phyloP scores from a whole-genome alignment of 2,329 filamentous ascomycete genomes.

The Stachybotrys elegans region DNA sequence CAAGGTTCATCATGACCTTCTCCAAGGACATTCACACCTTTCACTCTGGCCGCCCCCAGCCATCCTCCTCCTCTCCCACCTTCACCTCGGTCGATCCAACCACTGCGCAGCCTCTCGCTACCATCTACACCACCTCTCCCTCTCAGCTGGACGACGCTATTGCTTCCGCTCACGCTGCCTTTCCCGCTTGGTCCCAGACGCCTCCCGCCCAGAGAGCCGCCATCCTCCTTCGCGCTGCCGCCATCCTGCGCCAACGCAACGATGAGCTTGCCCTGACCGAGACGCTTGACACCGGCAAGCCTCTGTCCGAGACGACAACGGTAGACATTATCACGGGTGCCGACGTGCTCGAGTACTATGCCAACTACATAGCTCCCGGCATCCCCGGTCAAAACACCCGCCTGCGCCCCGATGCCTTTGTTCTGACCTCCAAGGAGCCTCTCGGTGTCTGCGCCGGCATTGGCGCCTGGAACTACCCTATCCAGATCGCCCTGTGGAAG shows the following conservation, averaged over 20 bases:
- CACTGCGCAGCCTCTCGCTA: constrained; percentile 61
- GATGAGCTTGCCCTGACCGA: constrained; percentile 75
- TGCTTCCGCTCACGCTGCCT: constrained; percentile 64
- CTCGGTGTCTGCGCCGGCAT: constrained; percentile 83
- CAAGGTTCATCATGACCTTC: constrained; percentile 30
- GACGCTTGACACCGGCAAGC: constrained; percentile 82
- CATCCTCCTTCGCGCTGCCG: constrained; percentile 71
- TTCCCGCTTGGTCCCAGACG: constrained; percentile 71
- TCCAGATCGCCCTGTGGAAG: constrained; percentile 89
- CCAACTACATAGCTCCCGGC: constrained; percentile 72
- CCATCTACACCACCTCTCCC: constrained; percentile 64
- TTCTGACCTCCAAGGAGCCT: constrained; percentile 77
- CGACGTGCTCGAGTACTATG: constrained; percentile 83
- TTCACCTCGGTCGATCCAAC: constrained; percentile 74
- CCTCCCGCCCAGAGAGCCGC: constrained; percentile 69
- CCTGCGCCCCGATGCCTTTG: constrained; percentile 70
- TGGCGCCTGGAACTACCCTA: constrained; percentile 88
- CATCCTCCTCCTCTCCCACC: constrained; percentile 48
- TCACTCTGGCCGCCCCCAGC: constrained; percentile 66
- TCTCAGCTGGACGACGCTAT: constrained; percentile 68
- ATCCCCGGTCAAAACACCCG: constrained; percentile 76
- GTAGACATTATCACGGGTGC: constrained; percentile 81
- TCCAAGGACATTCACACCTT: constrained; percentile 55
- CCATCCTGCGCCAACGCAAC: constrained; percentile 69
- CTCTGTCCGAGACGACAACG: constrained; percentile 76